Conservation (phyloP, 805 yeast species). For the Saccharomycopsis lassenensis region DNA sequence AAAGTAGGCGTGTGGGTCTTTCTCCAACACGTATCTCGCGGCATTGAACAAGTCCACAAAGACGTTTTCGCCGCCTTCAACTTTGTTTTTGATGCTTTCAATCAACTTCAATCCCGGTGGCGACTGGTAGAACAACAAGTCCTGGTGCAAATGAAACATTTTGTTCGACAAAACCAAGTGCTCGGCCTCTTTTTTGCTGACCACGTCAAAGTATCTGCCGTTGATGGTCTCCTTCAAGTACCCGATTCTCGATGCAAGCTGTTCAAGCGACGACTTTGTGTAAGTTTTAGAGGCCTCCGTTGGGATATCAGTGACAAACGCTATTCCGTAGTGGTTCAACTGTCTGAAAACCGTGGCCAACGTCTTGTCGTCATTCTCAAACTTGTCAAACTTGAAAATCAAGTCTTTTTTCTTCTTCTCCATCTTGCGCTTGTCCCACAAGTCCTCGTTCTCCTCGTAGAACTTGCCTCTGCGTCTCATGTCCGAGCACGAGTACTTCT, state of each 20-base stretch:
- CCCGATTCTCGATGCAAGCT: slow-evolving; percentile 46
- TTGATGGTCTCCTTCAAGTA: slow-evolving; percentile 62
- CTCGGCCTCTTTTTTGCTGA: slow-evolving; percentile 38
- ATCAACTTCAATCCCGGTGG: slow-evolving; percentile 72
- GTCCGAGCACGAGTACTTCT: slow-evolving; percentile 28
- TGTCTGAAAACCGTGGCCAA: slow-evolving; percentile 8
- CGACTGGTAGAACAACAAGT: slow-evolving; percentile 62
- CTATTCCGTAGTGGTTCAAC: slow-evolving; percentile 15
- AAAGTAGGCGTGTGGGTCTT: slow-evolving; percentile 51
- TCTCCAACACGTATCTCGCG: slow-evolving; percentile 40
- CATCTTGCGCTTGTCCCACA: slow-evolving; percentile 7
- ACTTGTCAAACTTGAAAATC: slow-evolving; percentile 4
- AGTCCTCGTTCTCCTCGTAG: slow-evolving; percentile 14
- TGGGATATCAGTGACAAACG: slow-evolving; percentile 11
- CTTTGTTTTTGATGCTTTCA: slow-evolving; percentile 40
- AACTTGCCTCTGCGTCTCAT: slow-evolving; percentile 23
- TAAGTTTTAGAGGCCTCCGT: slow-evolving; percentile 18
- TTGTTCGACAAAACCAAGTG: slow-evolving; percentile 61
- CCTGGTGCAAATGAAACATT: slow-evolving; percentile 68
- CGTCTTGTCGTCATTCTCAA: slow-evolving; percentile 10
- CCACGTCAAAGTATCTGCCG: slow-evolving; percentile 62
- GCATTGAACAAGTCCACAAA: slow-evolving; percentile 65
- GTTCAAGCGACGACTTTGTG: slow-evolving; percentile 26
- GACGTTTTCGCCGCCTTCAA: slow-evolving; percentile 55
- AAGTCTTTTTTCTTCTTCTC: slow-evolving; percentile 1